Evolutionary conservation across 306 rosid species (phyloP).

Genomic region (Vachellia pachyceras): DNA sequence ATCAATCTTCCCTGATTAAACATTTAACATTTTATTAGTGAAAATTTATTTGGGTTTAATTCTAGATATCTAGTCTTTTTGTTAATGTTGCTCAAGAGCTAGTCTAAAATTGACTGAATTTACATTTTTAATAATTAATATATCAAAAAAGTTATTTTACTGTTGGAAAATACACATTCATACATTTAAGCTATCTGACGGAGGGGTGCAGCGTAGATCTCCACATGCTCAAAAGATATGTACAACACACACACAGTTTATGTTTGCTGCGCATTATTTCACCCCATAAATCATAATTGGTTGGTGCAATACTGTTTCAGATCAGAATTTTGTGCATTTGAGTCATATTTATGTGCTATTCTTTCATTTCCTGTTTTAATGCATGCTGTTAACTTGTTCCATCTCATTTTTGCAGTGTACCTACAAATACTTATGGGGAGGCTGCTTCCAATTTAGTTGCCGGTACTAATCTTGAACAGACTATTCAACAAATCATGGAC

Average conservation of each 20-base stretch:
- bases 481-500: conserved; percentile 81
- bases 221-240: background rate
- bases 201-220: background rate
- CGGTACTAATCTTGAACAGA: conserved; percentile 82
- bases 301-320: background rate
- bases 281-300: background rate
- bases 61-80: background rate
- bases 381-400: conserved; percentile 30
- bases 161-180: background rate
- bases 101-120: background rate
- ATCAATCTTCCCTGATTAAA: background rate
- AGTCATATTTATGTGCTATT: background rate
- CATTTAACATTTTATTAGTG: background rate
- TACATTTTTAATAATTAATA: background rate
- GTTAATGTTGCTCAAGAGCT: background rate
- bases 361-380: conserved; percentile 17
- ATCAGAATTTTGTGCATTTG: background rate
- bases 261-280: background rate
- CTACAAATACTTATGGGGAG: conserved; percentile 68
- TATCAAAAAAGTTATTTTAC: background rate
- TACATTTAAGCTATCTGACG: background rate
- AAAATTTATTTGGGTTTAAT: background rate
- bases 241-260: background rate
- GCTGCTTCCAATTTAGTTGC: conserved; percentile 97
- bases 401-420: conserved; percentile 51